phyloP scores from a whole-genome alignment of 2,329 filamentous ascomycete genomes.

The Fusarium hostae region DNA sequence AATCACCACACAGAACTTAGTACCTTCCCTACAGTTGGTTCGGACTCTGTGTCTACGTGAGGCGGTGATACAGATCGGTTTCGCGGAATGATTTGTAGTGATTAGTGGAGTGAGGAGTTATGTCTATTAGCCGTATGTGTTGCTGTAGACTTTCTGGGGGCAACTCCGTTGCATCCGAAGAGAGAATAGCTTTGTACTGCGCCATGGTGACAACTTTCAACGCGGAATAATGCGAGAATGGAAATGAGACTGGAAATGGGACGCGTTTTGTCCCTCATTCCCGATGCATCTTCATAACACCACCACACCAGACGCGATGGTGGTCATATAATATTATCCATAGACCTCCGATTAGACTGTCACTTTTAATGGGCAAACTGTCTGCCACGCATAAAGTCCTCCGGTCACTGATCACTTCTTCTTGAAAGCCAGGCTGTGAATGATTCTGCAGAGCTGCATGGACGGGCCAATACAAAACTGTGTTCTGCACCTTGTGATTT shows the following conservation, averaged over 20 bases:
- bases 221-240: background rate
- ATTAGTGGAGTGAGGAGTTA: fast-evolving
- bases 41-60: fast-evolving
- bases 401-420: background rate
- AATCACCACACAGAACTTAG: too few relatives aligned
- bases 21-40: background rate
- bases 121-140: background rate
- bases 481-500: background rate
- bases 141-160: fast-evolving
- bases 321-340: too few relatives aligned
- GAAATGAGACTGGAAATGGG: too few relatives aligned
- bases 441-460: background rate
- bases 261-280: background rate
- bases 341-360: background rate
- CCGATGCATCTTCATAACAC: background rate
- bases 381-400: background rate
- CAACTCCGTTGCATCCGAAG: fast-evolving
- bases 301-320: fast-evolving
- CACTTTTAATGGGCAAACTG: fast-evolving
- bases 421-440: background rate
- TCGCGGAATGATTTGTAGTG: too few relatives aligned
- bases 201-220: fast-evolving
- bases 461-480: background rate
- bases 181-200: background rate
- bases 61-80: background rate